phyloP scores from a whole-genome alignment of 1,284 basidiomycete species.

The Leccinum huronense region DNA sequence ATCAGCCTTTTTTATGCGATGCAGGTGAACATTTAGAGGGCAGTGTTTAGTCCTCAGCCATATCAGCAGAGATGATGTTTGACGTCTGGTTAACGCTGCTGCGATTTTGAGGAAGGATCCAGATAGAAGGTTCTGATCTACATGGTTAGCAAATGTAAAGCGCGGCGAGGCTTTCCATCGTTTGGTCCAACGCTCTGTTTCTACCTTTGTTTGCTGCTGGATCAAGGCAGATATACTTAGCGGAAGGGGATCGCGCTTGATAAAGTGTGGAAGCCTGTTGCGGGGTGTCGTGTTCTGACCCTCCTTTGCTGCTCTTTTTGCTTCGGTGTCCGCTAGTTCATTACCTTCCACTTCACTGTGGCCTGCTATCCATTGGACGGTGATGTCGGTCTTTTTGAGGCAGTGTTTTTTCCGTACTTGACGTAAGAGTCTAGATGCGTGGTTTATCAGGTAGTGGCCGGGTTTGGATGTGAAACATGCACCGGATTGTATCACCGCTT shows the following conservation, averaged over 20 bases:
- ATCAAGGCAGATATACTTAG: background rate
- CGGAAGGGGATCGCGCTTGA: background rate
- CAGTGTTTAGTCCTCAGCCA: background rate
- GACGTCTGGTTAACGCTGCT: background rate
- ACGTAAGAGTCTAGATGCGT: background rate
- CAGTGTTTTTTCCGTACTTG: background rate
- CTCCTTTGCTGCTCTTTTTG: background rate
- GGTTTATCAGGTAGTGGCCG: background rate
- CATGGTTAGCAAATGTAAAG: fast-evolving
- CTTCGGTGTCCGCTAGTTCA: background rate
- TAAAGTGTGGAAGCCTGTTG: background rate
- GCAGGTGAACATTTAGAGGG: background rate
- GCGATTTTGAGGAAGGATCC: background rate
- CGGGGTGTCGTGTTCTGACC: background rate
- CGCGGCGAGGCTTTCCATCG: background rate
- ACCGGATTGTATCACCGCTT: background rate
- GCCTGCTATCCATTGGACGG: background rate
- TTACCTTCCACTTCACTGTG: background rate
- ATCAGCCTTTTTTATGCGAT: background rate
- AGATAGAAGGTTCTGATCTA: background rate
- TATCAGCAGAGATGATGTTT: background rate
- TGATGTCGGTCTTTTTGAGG: background rate
- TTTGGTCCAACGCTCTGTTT: background rate
- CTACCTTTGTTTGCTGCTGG: background rate
- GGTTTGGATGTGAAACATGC: background rate